A percentile compares a stretch with the other conserved stretches of the same genome.
Evolutionary conservation across 257 asterid genomes (phyloP).

Genomic region (Orobanche coerulescens): DNA sequence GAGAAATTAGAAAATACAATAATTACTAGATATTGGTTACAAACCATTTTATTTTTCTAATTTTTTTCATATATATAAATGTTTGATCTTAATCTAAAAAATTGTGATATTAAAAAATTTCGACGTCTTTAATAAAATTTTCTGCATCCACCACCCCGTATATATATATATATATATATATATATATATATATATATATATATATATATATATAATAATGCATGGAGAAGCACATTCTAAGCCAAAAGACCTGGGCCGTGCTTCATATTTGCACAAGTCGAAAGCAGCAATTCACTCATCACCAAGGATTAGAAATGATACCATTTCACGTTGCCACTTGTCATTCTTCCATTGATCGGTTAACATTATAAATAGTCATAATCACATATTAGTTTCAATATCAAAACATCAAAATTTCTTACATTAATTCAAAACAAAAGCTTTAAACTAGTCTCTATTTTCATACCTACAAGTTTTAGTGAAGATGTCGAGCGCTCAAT

Average conservation of each 20-base stretch:
- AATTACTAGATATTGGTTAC: too few species aligned
- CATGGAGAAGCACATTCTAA: conserved; percentile 17
- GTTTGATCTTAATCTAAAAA: too few species aligned
- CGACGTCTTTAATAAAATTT: too few species aligned
- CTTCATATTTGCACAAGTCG: conserved; percentile 14
- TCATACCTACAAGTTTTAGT: not conserved
- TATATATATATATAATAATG: too few species aligned
- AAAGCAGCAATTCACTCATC: conserved; percentile 30
- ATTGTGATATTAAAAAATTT: too few species aligned
- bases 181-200: too few species aligned
- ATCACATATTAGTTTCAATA: not conserved
- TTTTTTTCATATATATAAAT: too few species aligned
- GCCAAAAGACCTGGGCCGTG: not conserved
- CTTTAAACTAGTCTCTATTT: not conserved
- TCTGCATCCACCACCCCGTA: too few species aligned
- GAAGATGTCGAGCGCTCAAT: conserved; percentile 45
- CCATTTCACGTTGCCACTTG: not conserved
- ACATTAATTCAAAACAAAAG: not conserved
- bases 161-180: too few species aligned
- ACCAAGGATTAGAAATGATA: conserved; percentile 16
- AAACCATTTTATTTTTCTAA: too few species aligned
- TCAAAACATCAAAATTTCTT: not conserved
- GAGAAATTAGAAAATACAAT: too few species aligned
- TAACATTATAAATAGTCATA: conserved; percentile 24
- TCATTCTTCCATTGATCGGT: not conserved